Percentiles rank a stretch among this genome's conserved stretches.
Evolutionary conservation across 768 basidiomycete genomes (phyloP).

Genomic region (Hygrocybe coccinea): DNA sequence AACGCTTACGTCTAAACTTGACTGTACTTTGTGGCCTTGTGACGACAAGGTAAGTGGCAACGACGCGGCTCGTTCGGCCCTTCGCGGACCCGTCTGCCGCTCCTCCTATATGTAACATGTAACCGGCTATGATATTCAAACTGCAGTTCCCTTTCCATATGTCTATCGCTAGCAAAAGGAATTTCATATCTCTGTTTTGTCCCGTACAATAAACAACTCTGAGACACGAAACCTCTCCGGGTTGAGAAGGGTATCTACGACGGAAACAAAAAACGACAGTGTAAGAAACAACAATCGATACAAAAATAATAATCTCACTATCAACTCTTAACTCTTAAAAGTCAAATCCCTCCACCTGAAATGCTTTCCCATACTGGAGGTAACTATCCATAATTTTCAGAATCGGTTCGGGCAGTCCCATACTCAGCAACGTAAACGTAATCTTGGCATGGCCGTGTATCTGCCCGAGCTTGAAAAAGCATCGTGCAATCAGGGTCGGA

Average conservation of each 20-base stretch:
- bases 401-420: constrained; percentile 87
- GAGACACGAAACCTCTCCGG: too few species aligned
- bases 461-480: constrained; percentile 90
- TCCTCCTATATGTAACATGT: too few species aligned
- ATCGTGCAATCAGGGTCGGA: constrained; percentile 84
- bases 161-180: too few species aligned
- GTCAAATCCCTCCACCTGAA: constrained; percentile 84
- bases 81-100: too few species aligned
- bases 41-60: too few species aligned
- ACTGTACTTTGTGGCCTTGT: too few species aligned
- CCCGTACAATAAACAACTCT: too few species aligned
- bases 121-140: too few species aligned
- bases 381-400: constrained; percentile 92
- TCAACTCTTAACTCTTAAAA: constrained; percentile 43
- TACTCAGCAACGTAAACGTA: constrained; percentile 85
- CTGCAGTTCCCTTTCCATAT: too few species aligned
- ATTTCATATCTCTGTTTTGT: too few species aligned
- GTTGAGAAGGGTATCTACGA: background rate
- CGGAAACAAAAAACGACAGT: background rate
- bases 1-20: too few species aligned
- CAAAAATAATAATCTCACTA: constrained; percentile 1
- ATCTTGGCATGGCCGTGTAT: constrained; percentile 94
- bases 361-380: constrained; percentile 78
- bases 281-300: background rate
- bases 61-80: too few species aligned